Conservation (phyloP, 768 basidiomycete species). For the Rhodotorula paludigena region DNA sequence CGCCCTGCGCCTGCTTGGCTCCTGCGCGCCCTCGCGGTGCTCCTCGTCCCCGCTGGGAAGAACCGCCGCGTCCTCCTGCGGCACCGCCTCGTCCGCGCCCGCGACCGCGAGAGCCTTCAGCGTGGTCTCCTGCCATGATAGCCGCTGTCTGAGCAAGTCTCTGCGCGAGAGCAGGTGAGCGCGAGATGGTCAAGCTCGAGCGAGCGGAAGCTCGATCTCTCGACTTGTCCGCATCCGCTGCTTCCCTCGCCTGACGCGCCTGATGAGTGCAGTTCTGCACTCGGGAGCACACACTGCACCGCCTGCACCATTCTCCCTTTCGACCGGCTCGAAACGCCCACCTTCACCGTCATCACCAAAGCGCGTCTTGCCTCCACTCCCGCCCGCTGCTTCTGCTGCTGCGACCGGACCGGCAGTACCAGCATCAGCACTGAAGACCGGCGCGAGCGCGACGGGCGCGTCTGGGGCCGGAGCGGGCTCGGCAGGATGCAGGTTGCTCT, state of each 20-base stretch:
- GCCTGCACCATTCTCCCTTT: too few relatives aligned
- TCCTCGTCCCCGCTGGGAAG: conserved; percentile 2
- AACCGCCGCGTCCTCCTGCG: neutral
- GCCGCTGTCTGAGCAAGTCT: neutral
- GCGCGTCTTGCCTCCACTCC: too few relatives aligned
- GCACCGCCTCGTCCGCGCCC: conserved; percentile 2
- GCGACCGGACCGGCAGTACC: too few relatives aligned
- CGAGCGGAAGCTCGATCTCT: neutral
- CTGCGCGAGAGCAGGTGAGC: neutral
- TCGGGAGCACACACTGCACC: too few relatives aligned
- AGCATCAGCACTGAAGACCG: too few relatives aligned
- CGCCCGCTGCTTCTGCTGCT: too few relatives aligned
- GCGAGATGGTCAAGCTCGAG: neutral
- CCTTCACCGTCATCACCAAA: too few relatives aligned
- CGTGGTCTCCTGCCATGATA: neutral
- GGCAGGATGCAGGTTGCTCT: conserved; percentile 13
- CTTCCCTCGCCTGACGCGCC: too few relatives aligned
- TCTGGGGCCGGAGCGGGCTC: neutral
- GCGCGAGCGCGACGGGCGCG: neutral
- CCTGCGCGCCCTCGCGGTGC: neutral
- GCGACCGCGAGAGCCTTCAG: neutral
- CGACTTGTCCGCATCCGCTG: too few relatives aligned
- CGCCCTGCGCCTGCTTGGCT: neutral
- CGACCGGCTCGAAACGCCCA: too few relatives aligned
- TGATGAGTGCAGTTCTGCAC: too few relatives aligned